Base-by-base conservation (phyloP, 2,329 filamentous ascomycete genomes). In the Grosmannia serpens region DNA sequence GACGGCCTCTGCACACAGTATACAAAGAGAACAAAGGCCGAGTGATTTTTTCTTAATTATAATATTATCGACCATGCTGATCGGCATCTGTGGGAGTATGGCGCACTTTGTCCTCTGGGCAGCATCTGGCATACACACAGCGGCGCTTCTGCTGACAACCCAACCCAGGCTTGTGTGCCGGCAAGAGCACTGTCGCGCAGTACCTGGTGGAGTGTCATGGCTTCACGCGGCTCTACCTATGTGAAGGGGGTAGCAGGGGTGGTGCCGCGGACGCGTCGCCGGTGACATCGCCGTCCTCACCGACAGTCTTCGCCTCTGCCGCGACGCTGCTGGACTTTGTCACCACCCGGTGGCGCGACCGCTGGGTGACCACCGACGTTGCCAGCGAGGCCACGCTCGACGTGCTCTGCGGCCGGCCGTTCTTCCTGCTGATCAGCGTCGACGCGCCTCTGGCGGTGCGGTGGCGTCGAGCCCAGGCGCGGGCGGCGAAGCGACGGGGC, bases 351-450 rank as follows among this genome's bases (percentile, higher is more conserved):
- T 99, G 94, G 94, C 83, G 81, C 63, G 81, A 86, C 59, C 83
- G 85, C 58, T 99, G 88, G 81, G 89, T 97, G 20, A 94, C 86
- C 2, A 94, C 88, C 3, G 87, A 94, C 68, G 85, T 96, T 62
- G 83, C 85, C 74, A 83, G 85, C 64, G 87, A 91, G 64, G 70
- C 72, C 3, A 81, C 86, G 9, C 80, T 96, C 5, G 89, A 96
- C 65, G 79, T 84, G 27, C 83, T 96, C 55, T 75, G 85, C 60
- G 80, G 86, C 24, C 83, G 94, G 9, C 94, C 94, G 1, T 96
- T 96, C 75, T 97, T 97, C 77, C 80, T 99, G 55, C 82, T 97
- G 38, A 77, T 99, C 67, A 92, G 89, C 70, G 85, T 97, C 53
- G 92, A 97, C 71, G 92, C 91, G 5, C 94, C 94, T 1, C 79